Evolutionary conservation across 495 filamentous ascomycete species (phyloP).

Genomic region (Aspergillus sclerotioniger): DNA sequence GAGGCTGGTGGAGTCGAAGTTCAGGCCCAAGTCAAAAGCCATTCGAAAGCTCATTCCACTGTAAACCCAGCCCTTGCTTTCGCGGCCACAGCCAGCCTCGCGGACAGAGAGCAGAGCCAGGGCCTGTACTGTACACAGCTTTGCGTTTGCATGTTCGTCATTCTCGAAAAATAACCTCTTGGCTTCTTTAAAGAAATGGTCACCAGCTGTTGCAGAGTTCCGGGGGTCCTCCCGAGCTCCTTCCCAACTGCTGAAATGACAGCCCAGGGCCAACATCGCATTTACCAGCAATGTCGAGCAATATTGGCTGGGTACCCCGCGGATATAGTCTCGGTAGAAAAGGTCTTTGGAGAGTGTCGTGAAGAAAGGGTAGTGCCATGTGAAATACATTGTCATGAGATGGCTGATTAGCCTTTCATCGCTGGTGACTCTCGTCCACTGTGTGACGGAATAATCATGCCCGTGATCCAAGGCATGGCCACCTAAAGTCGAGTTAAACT

Average conservation of each 20-base stretch:
- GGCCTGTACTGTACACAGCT: conserved; percentile 91
- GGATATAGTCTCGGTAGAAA: conserved; percentile 83
- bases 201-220: conserved; percentile 83
- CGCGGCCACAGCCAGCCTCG: conserved; percentile 91
- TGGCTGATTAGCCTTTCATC: conserved; percentile 78
- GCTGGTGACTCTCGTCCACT: conserved; percentile 84
- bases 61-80: conserved; percentile 97
- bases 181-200: conserved; percentile 96
- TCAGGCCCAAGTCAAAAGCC: conserved; percentile 90
- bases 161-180: conserved; percentile 87
- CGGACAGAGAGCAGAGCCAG: conserved; percentile 94
- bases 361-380: conserved; percentile 98
- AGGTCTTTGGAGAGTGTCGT: conserved; percentile 85
- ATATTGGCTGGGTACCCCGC: conserved; percentile 64
- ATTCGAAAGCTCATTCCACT: conserved; percentile 99
- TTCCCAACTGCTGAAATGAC: conserved; percentile 82
- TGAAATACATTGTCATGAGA: conserved; percentile 95
- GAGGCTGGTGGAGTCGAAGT: conserved; percentile 73
- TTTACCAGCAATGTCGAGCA: conserved; percentile 91
- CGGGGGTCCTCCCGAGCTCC: conserved; percentile 66
- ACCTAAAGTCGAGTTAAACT: conserved; percentile 31
- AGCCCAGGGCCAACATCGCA: conserved; percentile 92
- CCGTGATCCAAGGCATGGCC: conserved; percentile 16
- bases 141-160: conserved; percentile 89
- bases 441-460: conserved; percentile 54